Evolutionary conservation across 1,284 basidiomycete genomes (phyloP).

Genomic region (Malassezia pachydermatis): DNA sequence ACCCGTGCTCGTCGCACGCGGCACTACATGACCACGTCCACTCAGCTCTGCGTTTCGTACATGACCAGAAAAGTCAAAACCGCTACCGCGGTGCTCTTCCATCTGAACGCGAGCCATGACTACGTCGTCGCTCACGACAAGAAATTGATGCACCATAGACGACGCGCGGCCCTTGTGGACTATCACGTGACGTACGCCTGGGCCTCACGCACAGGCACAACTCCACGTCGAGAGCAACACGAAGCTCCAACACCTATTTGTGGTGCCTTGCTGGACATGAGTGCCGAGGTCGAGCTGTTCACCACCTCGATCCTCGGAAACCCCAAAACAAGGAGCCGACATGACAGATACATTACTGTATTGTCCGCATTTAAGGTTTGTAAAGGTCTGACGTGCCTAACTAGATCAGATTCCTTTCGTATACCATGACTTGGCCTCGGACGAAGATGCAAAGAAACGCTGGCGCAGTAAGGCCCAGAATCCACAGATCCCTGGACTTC

Average conservation of each 20-base stretch:
- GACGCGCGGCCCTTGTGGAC: conserved; percentile 16
- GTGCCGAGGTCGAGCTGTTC: conserved; percentile 40
- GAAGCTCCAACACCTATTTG: background rate
- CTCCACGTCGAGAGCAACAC: no score
- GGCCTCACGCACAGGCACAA: no score
- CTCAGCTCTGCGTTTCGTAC: conserved; percentile 68
- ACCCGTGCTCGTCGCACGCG: conserved; percentile 59
- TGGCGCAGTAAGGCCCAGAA: conserved; percentile 43
- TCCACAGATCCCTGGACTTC: conserved; percentile 37
- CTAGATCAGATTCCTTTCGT: conserved; percentile 33
- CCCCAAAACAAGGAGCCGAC: conserved; percentile 36
- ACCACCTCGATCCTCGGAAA: conserved; percentile 46
- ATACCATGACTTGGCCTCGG: conserved; percentile 43
- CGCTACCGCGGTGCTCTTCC: conserved; percentile 38
- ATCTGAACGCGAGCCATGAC: conserved; percentile 4
- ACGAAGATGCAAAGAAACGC: conserved; percentile 42
- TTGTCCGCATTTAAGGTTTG: conserved; percentile 21
- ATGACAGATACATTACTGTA: conserved; percentile 42
- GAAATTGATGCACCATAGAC: background rate
- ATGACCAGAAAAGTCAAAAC: conserved; percentile 66
- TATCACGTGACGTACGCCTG: conserved; percentile 12
- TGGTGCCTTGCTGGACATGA: conserved; percentile 6
- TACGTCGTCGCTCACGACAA: background rate
- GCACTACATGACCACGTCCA: conserved; percentile 58
- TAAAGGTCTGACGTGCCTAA: background rate